Base-by-base conservation (phyloP, 352 stramenopile species). In the Globisporangium irregulare region DNA sequence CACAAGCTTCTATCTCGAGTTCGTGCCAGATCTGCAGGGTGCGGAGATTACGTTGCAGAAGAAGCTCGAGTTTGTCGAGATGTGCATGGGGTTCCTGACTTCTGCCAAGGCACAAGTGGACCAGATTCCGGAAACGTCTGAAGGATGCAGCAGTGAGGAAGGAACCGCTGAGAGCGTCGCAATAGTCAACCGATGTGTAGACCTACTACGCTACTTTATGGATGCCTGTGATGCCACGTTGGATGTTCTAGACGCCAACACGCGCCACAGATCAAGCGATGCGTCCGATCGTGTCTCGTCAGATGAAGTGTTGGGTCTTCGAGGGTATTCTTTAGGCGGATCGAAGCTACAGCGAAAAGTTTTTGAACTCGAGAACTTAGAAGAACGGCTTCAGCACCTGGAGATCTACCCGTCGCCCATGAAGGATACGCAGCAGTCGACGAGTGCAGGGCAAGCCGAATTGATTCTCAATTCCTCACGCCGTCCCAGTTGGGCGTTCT, bases 161-260 rank as follows among this genome's bases (percentile, higher is more conserved):
- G 18, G 18, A 4, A 15, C 12, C 10, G 4, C 3, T 34, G 12
- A 56, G 3, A 1, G 34, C 14, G 50, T 72, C 24, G 67, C 62
- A 6, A 29, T 74, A 24, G 75, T 91, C 3, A 83, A 87, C 50
- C 81, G 84, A 5, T 94, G 82, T 29, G 51, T 94, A 2, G 86
- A 92, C 61, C 75, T 91, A 36, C 55, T 94, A 22, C 75, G 81
- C 3, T 91, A 87, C 54, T 94, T 94, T 59, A 59, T 94, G 22
- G 77, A 90, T 18, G 73, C 83, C 1, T 86, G 77, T 32, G 70
- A 73, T 36, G 54, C 66, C 48, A 20, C 55, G 5, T 65, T 43
- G 57, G 68, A 72, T 4, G 10, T 51, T 15, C 18, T 14, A 41
- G 25, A 20, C 24, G 9, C 20, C 29, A 61, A 5, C 15, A 24